Conservation (phyloP, 106 monocot genomes). For the Apostasia shenzhenica region DNA sequence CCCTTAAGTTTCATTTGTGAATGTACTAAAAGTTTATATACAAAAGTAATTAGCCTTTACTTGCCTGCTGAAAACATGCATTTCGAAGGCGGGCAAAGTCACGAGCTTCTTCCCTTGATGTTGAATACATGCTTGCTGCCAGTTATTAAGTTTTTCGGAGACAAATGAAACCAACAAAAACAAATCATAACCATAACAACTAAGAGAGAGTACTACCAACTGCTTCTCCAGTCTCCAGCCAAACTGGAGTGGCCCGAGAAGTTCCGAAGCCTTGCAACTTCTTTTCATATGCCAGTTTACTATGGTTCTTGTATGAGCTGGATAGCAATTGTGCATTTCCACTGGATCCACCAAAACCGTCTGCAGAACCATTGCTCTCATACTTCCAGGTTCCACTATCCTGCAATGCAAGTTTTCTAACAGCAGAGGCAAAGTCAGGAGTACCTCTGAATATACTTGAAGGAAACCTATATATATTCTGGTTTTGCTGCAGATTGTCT, state of each 20-base stretch:
- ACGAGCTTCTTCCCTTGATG: conserved; percentile 49
- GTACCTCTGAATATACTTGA: conserved; percentile 29
- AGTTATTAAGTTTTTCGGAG: conserved; percentile 1
- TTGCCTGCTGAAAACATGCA: conserved; percentile 58
- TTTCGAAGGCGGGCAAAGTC: conserved; percentile 50
- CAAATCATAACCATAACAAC: not conserved
- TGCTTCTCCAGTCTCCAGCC: conserved; percentile 60
- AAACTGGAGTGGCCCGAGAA: conserved; percentile 22
- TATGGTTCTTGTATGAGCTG: conserved; percentile 16
- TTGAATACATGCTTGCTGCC: conserved; percentile 34
- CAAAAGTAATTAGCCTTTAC: too few relatives aligned
- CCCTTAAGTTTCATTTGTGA: not conserved
- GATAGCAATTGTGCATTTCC: not conserved
- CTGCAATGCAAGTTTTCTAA: conserved; percentile 45
- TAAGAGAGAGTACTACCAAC: conserved; percentile 40
- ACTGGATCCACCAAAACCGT: conserved; percentile 8
- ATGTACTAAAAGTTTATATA: not conserved
- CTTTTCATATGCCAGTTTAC: conserved; percentile 23
- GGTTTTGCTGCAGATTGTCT: conserved; percentile 25
- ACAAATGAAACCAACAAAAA: conserved; percentile 9
- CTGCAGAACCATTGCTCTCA: conserved; percentile 22
- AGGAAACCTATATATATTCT: conserved; percentile 27
- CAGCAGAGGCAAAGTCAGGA: conserved; percentile 56
- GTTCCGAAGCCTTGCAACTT: conserved; percentile 22
- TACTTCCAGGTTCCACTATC: conserved; percentile 44